Percentiles rank a stretch among this genome's conserved stretches.
Conservation (phyloP, 352 stramenopile species). For the Pilasporangium apinafurcum region DNA sequence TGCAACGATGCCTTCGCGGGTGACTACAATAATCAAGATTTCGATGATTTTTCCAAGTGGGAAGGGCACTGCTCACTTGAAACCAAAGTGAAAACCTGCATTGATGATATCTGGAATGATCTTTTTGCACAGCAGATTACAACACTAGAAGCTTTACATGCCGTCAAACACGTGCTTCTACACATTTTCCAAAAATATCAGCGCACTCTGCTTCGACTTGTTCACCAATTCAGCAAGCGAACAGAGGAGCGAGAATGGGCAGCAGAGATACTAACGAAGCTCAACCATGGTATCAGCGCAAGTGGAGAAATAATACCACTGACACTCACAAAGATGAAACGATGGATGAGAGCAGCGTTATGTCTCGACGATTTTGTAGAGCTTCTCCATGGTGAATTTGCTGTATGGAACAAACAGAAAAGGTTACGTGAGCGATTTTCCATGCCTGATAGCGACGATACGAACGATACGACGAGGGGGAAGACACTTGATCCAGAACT, state of each 20-base stretch:
- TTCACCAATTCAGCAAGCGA: conserved; percentile 18
- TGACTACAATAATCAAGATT: background rate
- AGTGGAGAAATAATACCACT: background rate
- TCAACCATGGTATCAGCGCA: background rate
- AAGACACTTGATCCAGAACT: conserved; percentile 2
- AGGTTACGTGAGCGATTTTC: conserved; percentile 12
- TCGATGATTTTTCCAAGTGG: conserved; percentile 3
- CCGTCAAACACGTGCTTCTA: conserved; percentile 7
- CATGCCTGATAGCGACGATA: background rate
- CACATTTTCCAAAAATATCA: conserved; percentile 20
- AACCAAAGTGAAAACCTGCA: conserved; percentile 5
- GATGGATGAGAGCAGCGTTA: conserved; percentile 20
- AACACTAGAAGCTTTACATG: conserved; percentile 11
- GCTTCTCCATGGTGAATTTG: conserved; percentile 17
- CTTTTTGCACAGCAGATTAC: conserved; percentile 15
- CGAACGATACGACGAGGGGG: background rate
- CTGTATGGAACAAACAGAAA: conserved; percentile 18
- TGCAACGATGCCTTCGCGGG: no score
- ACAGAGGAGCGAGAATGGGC: conserved; percentile 24
- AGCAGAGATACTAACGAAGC: conserved; percentile 2
- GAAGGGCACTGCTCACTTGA: conserved; percentile 15
- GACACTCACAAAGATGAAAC: conserved; percentile 13
- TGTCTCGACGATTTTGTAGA: conserved; percentile 17
- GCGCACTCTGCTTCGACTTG: conserved; percentile 15
- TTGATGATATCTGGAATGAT: conserved; percentile 20